A percentile compares a stretch with the other conserved stretches of the same genome.
Conservation (phyloP, 169 alveolate genomes). For the Eimeria acervulina region DNA sequence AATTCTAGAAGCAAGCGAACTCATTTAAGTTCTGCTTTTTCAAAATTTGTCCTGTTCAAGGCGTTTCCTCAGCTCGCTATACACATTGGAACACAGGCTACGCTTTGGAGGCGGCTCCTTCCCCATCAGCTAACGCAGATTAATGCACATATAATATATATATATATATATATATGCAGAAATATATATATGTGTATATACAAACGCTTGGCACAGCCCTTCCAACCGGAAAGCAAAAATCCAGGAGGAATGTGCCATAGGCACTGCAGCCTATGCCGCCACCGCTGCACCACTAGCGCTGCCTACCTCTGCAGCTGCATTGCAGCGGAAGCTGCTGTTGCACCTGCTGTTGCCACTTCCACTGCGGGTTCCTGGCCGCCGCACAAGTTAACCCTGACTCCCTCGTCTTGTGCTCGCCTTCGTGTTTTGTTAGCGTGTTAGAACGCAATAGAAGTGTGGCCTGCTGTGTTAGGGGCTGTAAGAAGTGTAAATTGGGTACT, state of each 20-base stretch:
- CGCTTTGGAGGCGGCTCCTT: not conserved
- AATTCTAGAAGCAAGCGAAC: not conserved
- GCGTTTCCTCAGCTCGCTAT: not conserved
- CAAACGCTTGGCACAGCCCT: no score
- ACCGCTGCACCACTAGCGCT: not conserved
- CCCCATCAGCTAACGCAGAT: not conserved
- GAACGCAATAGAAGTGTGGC: not conserved
- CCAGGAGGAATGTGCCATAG: no score
- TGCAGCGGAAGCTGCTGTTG: not conserved
- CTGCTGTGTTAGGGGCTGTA: slow-evolving; percentile 22
- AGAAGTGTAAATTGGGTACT: slow-evolving; percentile 45
- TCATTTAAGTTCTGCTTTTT: not conserved
- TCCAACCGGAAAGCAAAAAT: no score
- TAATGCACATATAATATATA: not conserved
- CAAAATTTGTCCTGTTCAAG: not conserved
- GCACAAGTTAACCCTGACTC: not conserved
- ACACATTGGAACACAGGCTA: not conserved
- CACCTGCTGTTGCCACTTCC: not conserved
- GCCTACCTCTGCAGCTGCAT: not conserved
- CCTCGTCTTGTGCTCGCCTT: not conserved
- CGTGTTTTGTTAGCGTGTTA: not conserved
- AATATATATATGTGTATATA: not conserved
- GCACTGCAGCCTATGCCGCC: not conserved
- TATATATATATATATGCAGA: not conserved
- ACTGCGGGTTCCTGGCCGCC: not conserved